Conservation (phyloP, 805 yeast genomes). For the Clavispora vitiphila region DNA sequence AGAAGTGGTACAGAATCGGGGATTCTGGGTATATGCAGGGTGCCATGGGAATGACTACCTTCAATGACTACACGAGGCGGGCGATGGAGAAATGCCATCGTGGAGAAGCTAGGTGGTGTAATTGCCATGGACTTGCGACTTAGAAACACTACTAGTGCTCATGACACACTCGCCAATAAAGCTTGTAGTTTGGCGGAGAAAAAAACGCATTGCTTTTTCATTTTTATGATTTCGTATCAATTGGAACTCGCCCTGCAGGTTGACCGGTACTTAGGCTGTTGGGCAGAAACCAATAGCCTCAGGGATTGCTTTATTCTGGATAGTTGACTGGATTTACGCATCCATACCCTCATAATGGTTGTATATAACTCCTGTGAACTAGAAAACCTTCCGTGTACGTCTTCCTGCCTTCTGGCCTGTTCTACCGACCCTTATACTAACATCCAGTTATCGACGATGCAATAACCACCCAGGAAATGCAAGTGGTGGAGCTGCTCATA, state of each 20-base stretch:
- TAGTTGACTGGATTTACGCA: background rate
- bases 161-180: too few relatives aligned
- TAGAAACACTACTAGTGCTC: too few relatives aligned
- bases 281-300: background rate
- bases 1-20: background rate
- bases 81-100: too few relatives aligned
- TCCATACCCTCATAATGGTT: background rate
- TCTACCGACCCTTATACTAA: constrained; percentile 7
- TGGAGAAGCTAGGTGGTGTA: too few relatives aligned
- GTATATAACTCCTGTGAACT: constrained; percentile 27
- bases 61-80: too few relatives aligned
- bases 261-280: background rate
- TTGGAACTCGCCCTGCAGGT: background rate
- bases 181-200: too few relatives aligned
- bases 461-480: constrained; percentile 32
- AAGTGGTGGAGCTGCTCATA: constrained; percentile 31
- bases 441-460: constrained; percentile 28
- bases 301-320: background rate
- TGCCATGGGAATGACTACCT: too few relatives aligned
- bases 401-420: too few relatives aligned
- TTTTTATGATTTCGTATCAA: background rate
- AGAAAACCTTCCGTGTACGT: constrained; percentile 41
- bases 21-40: background rate
- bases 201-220: background rate
- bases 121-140: too few relatives aligned